Evolutionary conservation across 148 eudicot genomes (phyloP), one percentile per base, ranked within the genome.

Genomic region (Persicaria tinctoria): DNA sequence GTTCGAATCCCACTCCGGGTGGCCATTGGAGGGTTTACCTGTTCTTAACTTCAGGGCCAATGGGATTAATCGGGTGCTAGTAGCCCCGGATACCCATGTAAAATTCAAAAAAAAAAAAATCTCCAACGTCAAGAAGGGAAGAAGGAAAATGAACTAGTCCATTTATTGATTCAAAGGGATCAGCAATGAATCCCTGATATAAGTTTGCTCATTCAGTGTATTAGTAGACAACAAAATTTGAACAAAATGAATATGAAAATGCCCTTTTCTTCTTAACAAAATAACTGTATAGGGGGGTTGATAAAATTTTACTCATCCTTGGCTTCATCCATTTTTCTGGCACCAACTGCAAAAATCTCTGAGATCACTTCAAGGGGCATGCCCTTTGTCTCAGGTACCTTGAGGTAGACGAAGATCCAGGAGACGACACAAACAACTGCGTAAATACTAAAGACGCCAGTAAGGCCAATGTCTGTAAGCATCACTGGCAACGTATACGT

Each of bases 301-400:
- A 20, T 59, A 7, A 41, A 38, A 66, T 13, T 8, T 66, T 66
- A 66, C 70, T 66, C 70, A 44, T 41, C 70, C 48, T 66, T 66
- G 47, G 70, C 50, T 48, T 79, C 78, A 55, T 70, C 80, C 16
- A 68, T 64, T 74, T 85, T 85, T 70, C 78, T 83, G 0, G 93
- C 84, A 44, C 88, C 94, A 54, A 91, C 84, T 6, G 92, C 86
- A 51, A 93, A 93, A 85, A 93, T 87, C 86, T 91, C 97, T 0
- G 93, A 86, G 64, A 93, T 89, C 59, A 93, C 98, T 82, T 93
- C 98, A 14, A 93, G 83, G 17, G 98, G 98, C 98, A 93, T 91
- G 5, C 97, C 94, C 83, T 93, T 93, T 4, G 98, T 93, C 79
- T 93, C 98, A 0, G 97, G 97, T 17, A 93, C 97, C 85, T 87